Conservation (phyloP, 2,329 filamentous ascomycete species). For the Diaporthe citriasiana region DNA sequence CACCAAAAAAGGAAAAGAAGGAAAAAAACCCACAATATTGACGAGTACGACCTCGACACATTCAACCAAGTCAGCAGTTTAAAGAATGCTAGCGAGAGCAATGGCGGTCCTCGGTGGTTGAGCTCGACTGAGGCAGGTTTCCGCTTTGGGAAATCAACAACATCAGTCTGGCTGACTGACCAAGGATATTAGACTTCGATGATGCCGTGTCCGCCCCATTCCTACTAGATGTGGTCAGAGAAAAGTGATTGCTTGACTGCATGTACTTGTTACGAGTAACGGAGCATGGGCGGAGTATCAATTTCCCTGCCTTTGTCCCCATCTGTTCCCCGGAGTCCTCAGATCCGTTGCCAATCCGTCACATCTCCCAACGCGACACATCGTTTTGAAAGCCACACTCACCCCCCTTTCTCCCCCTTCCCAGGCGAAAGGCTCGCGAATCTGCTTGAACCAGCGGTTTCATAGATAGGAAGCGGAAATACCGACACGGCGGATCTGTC, state of each 20-base stretch:
- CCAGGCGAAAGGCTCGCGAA: slow-evolving; percentile 25
- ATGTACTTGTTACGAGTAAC: slow-evolving; percentile 15
- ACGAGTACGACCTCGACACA: neutral
- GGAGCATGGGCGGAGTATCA: slow-evolving; percentile 2
- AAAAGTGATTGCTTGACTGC: neutral
- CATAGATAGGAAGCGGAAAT: slow-evolving; percentile 24
- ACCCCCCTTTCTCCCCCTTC: neutral
- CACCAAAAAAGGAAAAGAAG: no score
- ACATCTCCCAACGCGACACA: slow-evolving; percentile 24
- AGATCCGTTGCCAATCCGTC: slow-evolving; percentile 9
- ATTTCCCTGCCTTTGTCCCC: slow-evolving; percentile 4
- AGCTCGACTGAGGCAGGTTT: neutral
- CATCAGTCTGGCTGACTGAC: neutral
- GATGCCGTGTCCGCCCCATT: neutral
- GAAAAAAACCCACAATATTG: neutral
- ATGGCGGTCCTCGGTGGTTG: neutral
- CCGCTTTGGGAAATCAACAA: neutral
- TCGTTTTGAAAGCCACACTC: neutral
- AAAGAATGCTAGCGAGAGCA: slow-evolving; percentile 5
- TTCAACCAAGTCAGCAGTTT: neutral
- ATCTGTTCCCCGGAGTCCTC: slow-evolving; percentile 1
- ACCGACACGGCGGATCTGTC: slow-evolving; percentile 25
- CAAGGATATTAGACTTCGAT: neutral
- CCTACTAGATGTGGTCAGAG: neutral
- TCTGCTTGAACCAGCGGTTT: slow-evolving; percentile 21